phyloP scores from a whole-genome alignment of 2,329 filamentous ascomycete species.

The Pezicula neosporulosa region DNA sequence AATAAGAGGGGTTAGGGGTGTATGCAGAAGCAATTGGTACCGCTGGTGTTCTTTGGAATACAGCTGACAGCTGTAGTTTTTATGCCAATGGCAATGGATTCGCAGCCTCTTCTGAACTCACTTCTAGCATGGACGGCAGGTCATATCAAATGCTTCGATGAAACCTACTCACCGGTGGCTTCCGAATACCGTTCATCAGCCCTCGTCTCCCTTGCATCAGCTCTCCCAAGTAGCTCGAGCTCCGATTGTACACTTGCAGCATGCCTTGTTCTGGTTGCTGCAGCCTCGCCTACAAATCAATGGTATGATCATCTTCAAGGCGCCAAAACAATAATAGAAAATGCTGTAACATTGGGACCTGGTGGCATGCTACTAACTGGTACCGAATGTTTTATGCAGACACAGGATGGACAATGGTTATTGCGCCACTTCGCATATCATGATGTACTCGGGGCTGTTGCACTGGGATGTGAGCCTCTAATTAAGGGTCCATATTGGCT shows the following conservation, averaged over 20 bases:
- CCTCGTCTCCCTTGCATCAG: not conserved
- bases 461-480: constrained; percentile 9
- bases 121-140: not conserved
- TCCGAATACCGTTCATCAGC: not conserved
- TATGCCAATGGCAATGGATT: constrained; percentile 1
- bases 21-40: too few species aligned
- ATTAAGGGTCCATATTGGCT: constrained; percentile 12
- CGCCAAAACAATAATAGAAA: constrained; percentile 4
- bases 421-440: constrained; percentile 19
- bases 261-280: not conserved
- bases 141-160: constrained; percentile 1
- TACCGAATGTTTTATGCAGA: constrained; percentile 2
- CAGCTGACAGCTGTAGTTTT: not conserved
- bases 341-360: not conserved
- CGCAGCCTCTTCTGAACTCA: not conserved
- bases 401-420: constrained; percentile 13
- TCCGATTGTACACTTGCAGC: not conserved
- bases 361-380: not conserved
- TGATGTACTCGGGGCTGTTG: constrained; percentile 14
- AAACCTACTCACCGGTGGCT: not conserved
- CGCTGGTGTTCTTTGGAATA: too few species aligned
- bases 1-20: not conserved
- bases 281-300: not conserved
- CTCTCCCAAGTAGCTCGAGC: not conserved
- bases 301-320: constrained; percentile 5